These are phyloP conservation scores for Sphagnum tenellum DNA, from an alignment of 225 moss, liverwort and hornwort genomes.

Conservation along the genomic window DNA sequence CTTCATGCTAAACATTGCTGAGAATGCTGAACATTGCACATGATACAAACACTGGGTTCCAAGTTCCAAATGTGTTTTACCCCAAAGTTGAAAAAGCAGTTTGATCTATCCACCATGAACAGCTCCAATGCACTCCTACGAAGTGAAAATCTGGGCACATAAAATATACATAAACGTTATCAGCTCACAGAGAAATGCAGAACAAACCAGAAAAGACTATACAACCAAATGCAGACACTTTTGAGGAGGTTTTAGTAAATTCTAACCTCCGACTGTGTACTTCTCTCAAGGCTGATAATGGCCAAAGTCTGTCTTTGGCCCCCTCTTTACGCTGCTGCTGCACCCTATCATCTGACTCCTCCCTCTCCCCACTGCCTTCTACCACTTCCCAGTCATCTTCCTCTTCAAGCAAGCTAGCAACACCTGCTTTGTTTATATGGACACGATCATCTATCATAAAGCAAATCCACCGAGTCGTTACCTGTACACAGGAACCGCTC, in stretches of 20 bases:
- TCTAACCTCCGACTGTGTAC: constrained; percentile 83
- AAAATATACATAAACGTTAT: background rate
- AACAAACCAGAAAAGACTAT: no score
- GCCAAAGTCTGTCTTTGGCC: constrained; percentile 92
- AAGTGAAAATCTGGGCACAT: constrained; percentile 57
- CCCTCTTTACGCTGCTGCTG: constrained; percentile 81
- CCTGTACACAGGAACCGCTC: constrained; percentile 23
- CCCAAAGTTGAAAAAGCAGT: constrained; percentile 95
- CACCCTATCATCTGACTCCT: constrained; percentile 26
- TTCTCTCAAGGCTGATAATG: constrained; percentile 72
- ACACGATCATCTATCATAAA: constrained; percentile 97
- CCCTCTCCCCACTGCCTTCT: constrained; percentile 30
- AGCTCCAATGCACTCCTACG: constrained; percentile 90
- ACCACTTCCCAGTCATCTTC: constrained; percentile 46
- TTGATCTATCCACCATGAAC: constrained; percentile 96
- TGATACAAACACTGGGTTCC: no score
- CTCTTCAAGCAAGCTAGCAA: constrained; percentile 55
- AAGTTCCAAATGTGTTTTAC: constrained; percentile 13
- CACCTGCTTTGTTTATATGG: constrained; percentile 66
- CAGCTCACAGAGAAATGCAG: background rate
- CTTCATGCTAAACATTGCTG: no score
- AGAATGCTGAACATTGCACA: no score
- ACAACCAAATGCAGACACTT: no score
- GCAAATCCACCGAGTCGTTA: constrained; percentile 87
- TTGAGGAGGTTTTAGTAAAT: no score